A percentile compares a stretch with the other conserved stretches of the same genome.
Conservation (phyloP, 768 basidiomycete genomes). For the Rhodotorula babjevae region DNA sequence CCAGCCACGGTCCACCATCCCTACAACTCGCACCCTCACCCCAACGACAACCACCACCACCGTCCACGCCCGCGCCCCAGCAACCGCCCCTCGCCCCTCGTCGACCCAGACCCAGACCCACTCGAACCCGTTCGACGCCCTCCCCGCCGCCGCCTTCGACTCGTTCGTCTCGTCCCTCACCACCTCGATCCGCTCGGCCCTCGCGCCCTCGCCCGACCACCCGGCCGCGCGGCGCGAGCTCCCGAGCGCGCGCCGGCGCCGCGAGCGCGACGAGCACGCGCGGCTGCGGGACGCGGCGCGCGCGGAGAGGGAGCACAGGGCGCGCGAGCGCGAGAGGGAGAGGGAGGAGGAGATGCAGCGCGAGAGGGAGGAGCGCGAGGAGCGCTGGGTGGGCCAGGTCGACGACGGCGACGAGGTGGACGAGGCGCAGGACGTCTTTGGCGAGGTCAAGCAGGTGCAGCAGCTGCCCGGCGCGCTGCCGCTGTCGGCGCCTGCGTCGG, state of each 20-base stretch:
- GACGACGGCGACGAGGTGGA: too few relatives aligned
- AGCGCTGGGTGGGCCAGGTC: too few relatives aligned
- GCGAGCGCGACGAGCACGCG: background rate
- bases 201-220: background rate
- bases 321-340: background rate
- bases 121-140: slow-evolving; percentile 6
- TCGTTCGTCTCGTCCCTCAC: slow-evolving; percentile 7
- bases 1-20: background rate
- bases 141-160: slow-evolving; percentile 13
- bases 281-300: background rate
- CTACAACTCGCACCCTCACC: background rate
- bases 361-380: background rate
- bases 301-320: background rate
- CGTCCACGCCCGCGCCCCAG: background rate
- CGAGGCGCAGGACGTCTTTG: slow-evolving; percentile 2
- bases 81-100: background rate
- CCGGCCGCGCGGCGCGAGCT: background rate
- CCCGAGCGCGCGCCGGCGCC: background rate
- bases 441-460: background rate
- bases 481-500: too few relatives aligned
- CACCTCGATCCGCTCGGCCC: background rate
- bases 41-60: background rate
- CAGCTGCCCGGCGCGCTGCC: too few relatives aligned
- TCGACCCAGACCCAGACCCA: background rate
- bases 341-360: background rate